phyloP scores from a whole-genome alignment of 2,329 filamentous ascomycete species.

The Waltergamsia citrina region DNA sequence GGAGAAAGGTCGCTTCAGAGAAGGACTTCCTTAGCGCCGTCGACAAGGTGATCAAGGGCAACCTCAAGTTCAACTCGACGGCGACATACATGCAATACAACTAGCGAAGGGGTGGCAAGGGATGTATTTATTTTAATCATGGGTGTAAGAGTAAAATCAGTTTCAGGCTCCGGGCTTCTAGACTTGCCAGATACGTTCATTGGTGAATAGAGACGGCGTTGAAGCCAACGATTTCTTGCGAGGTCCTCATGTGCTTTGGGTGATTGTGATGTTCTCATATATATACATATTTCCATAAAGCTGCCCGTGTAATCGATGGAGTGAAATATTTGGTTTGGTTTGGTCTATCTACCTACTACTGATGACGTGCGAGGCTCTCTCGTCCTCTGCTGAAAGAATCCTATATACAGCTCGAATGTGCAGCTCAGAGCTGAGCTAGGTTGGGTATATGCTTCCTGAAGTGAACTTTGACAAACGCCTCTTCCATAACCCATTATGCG shows the following conservation, averaged over 20 bases:
- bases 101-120: slow-evolving; percentile 42
- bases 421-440: too few relatives aligned
- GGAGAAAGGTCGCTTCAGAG: slow-evolving; percentile 95
- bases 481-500: too few relatives aligned
- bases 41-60: slow-evolving; percentile 99
- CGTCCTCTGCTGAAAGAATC: too few relatives aligned
- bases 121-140: slow-evolving; percentile 1
- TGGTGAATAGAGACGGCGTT: slow-evolving; percentile 3
- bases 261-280: neutral
- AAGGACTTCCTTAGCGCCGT: slow-evolving; percentile 98
- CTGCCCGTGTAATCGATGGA: too few relatives aligned
- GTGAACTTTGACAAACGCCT: too few relatives aligned
- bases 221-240: neutral
- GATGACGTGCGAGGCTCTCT: too few relatives aligned
- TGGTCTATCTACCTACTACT: too few relatives aligned
- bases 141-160: slow-evolving; percentile 21
- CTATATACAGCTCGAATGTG: too few relatives aligned
- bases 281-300: too few relatives aligned
- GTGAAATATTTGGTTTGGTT: too few relatives aligned
- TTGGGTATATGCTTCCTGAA: too few relatives aligned
- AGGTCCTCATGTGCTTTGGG: neutral
- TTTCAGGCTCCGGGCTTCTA: slow-evolving; percentile 9
- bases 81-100: slow-evolving; percentile 99
- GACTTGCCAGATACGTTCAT: neutral
- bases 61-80: slow-evolving; percentile 98